Percentiles rank a stretch among this genome's conserved stretches.
Conservation (phyloP, 73 alveolate species). For the Tetrahymena borealis region DNA sequence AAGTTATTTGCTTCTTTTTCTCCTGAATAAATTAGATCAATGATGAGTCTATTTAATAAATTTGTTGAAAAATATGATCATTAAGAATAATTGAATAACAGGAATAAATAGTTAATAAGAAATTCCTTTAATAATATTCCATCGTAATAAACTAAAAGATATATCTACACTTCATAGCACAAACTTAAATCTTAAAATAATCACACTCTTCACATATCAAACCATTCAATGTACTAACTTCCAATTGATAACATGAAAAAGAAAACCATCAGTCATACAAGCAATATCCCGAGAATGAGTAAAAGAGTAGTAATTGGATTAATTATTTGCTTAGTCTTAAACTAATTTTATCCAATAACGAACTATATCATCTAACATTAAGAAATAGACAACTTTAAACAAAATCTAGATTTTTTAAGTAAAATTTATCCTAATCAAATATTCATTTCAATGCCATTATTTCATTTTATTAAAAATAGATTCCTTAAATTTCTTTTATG, state of each 20-base stretch:
- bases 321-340: not conserved
- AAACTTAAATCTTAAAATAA: too few relatives aligned
- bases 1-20: not conserved
- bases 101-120: too few relatives aligned
- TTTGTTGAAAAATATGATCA: too few relatives aligned
- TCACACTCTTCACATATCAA: too few relatives aligned
- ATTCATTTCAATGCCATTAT: too few relatives aligned
- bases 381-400: not conserved
- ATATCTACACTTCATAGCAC: too few relatives aligned
- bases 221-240: too few relatives aligned
- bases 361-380: not conserved
- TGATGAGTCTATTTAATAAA: not conserved
- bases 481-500: not conserved
- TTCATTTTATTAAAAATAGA: not conserved
- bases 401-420: not conserved
- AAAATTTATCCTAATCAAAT: not conserved
- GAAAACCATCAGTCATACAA: not conserved
- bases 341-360: not conserved
- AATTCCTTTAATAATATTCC: too few relatives aligned
- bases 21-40: not conserved
- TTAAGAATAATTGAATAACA: too few relatives aligned
- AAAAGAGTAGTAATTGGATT: not conserved
- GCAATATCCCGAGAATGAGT: not conserved
- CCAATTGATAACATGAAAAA: not conserved
- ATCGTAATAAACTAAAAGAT: too few relatives aligned